A percentile compares a stretch with the other conserved stretches of the same genome.
These are phyloP conservation scores for Marasmius tenuissimus DNA, from an alignment of 1,284 basidiomycete species.

Conservation along the genomic window DNA sequence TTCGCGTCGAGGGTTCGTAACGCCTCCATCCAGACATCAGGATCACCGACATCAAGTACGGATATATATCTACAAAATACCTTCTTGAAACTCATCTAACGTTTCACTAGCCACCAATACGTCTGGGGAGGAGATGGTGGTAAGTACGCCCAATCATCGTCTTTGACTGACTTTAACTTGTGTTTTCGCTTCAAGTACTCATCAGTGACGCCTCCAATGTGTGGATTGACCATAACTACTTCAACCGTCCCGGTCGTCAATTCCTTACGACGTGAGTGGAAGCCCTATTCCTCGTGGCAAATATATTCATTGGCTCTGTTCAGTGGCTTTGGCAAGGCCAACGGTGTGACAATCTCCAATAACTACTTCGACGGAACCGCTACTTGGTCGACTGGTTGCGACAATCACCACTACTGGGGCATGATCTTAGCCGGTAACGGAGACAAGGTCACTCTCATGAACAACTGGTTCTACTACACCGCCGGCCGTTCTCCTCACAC, in stretches of 20 bases:
- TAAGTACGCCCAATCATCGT: neutral
- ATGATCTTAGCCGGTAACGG: constrained; percentile 20
- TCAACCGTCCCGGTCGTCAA: constrained; percentile 3
- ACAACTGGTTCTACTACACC: constrained; percentile 17
- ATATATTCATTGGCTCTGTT: no score
- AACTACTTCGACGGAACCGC: constrained; percentile 20
- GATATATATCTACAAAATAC: neutral
- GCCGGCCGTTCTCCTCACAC: constrained; percentile 2
- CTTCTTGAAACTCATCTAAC: neutral
- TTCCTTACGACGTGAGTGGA: constrained; percentile 1
- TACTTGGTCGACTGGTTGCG: constrained; percentile 24
- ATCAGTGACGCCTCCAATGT: constrained; percentile 24
- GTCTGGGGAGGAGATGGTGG: constrained; percentile 20
- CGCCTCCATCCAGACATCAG: neutral
- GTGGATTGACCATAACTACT: constrained; percentile 24
- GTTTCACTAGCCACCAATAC: constrained; percentile 9
- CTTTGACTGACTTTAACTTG: neutral
- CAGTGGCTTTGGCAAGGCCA: no score
- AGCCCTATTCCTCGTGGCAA: no score
- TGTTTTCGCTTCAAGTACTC: constrained; percentile 11
- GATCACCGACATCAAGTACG: constrained; percentile 18
- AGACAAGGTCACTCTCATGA: constrained; percentile 26
- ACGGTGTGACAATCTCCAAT: no score
- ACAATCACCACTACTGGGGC: constrained; percentile 23
- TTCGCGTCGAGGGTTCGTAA: neutral